Base-by-base conservation (phyloP, 2,329 filamentous ascomycete species). In the Teratosphaeriaceae sp. region DNA sequence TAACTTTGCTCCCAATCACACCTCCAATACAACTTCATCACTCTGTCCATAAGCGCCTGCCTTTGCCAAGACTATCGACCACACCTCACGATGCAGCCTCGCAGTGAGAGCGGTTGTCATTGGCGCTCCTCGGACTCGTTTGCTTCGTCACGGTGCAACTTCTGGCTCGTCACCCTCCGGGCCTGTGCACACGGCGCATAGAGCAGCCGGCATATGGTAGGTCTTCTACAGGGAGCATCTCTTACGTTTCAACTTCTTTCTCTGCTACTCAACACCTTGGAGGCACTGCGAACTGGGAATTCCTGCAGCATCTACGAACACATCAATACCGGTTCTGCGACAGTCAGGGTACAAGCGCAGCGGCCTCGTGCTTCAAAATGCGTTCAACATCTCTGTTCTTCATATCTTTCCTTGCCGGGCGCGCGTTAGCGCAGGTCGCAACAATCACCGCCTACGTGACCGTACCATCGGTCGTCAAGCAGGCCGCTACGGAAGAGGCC, bases 361-460 rank as follows among this genome's bases (percentile, higher is more conserved):
- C 15, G 16, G 13, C 12, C 40, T 22, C n/a, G n/a, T n/a, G 27
- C 21, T 2, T n/a, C 40, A 36, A 43, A 12, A 43, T 43, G 41
- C 33, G 35, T 7, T 8, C 19, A 15, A 2, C 18, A 13, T 30
- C 24, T 12, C 12, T 33, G 12, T 18, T 38, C 26, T 24, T 18
- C 12, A 2, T 38, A 2, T 11, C 13, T 4, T 16, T 33, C 24
- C 24, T 38, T 9, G 16, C 24, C 7, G 23, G 33, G 19, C 21
- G 13, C 23, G 26, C 41, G n/a, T 23, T 22, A 15, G 41, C 33
- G 41, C 41, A 24, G 38, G 15, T 19, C 31, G 24, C 33, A 24
- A 43, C 41, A 18, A 26, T 43, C 21, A 43, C 41, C 9, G 33
- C 29, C 29, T 43, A 38, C 19, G 34, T 43, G 6, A 43, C 41